These are phyloP conservation scores for Cytospora schulzeri DNA, from an alignment of 2,329 filamentous ascomycete species.

Conservation along the genomic window DNA sequence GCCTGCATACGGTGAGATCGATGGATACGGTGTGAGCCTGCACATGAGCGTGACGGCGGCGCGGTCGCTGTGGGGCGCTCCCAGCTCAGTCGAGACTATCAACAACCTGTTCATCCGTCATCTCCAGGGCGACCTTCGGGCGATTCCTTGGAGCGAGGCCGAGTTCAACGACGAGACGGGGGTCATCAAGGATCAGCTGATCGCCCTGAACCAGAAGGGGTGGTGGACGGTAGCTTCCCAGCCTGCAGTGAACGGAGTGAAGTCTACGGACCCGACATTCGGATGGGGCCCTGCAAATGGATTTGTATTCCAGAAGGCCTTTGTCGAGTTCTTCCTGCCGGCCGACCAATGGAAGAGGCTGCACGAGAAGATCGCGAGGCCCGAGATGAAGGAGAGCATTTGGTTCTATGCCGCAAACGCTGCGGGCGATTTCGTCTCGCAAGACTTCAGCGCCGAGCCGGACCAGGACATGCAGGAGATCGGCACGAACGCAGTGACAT, in stretches of 20 bases:
- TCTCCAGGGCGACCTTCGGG: conserved; percentile 74
- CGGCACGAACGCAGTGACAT: conserved; percentile 91
- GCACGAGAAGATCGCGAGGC: conserved; percentile 59
- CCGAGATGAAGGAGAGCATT: conserved; percentile 65
- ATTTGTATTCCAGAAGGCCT: conserved; percentile 97
- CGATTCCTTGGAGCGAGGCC: conserved; percentile 94
- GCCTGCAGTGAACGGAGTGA: conserved; percentile 85
- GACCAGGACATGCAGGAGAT: conserved; percentile 38
- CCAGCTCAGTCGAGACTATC: conserved; percentile 70
- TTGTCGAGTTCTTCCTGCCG: conserved; percentile 94
- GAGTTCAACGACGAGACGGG: conserved; percentile 81
- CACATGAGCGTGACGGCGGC: conserved; percentile 88
- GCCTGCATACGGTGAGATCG: conserved; percentile 92
- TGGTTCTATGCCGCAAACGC: conserved; percentile 88
- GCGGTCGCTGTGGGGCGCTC: conserved; percentile 81
- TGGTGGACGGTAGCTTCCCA: conserved; percentile 98
- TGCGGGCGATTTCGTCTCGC: conserved; percentile 75
- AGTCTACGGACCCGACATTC: conserved; percentile 75
- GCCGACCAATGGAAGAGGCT: conserved; percentile 70
- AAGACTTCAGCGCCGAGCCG: conserved; percentile 48
- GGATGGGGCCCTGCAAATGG: conserved; percentile 93
- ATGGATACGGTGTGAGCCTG: conserved; percentile 95
- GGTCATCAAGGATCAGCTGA: conserved; percentile 74
- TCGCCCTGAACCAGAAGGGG: conserved; percentile 75
- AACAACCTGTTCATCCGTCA: conserved; percentile 79